Base-by-base conservation (phyloP, 345 rosid species). In the Bretschneidera sinensis region DNA sequence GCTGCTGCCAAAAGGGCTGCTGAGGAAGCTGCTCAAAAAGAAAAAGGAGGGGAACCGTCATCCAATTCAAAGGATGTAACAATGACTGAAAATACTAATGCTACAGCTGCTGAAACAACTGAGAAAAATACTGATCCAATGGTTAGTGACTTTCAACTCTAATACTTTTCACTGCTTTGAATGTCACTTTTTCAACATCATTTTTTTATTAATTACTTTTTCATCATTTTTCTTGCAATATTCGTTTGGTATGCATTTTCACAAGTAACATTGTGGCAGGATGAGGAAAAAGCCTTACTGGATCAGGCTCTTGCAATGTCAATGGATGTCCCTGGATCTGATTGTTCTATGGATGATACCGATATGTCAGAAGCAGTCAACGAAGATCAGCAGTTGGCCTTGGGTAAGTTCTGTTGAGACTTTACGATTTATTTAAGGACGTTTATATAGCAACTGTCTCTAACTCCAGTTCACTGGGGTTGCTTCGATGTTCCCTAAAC, bases 1-100 rank as follows among this genome's bases (percentile, higher is more conserved):
- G 91, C 95, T 71, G 89, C 89, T 63, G 89, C 91, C 61, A 88
- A 85, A 69, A 79, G 70, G 85, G 83, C 82, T 33, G 79, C 86
- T 1, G 86, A 85, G 43, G 92, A 85, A 69, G 80, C 83, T 57
- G 57, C 75, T 64, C 79, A 57, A 58, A 76, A 79, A 63, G 77
- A 73, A 62, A 81, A 81, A 63, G 86, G 74, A 33, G 96, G 75
- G 63, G 87, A 68, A 63, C 45, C 70, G 19, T 60, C 79, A 28
- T 74, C 85, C 51, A 79, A 34, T 48, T 75, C 86, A 0, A 84
- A 78, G 69, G 83, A 79, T 64, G 45, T 11, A 39, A 39, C 45
- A 5, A 39, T 39, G 45, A 1, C 45, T 11, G 45, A 39, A 11
- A 5, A 1, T 39, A 14, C 15, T 9, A 2, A 5, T 14, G 15